A percentile compares a stretch with the other conserved stretches of the same genome.
These are phyloP conservation scores for Massarina eburnea DNA, from an alignment of 2,329 filamentous ascomycete species.

Conservation along the genomic window DNA sequence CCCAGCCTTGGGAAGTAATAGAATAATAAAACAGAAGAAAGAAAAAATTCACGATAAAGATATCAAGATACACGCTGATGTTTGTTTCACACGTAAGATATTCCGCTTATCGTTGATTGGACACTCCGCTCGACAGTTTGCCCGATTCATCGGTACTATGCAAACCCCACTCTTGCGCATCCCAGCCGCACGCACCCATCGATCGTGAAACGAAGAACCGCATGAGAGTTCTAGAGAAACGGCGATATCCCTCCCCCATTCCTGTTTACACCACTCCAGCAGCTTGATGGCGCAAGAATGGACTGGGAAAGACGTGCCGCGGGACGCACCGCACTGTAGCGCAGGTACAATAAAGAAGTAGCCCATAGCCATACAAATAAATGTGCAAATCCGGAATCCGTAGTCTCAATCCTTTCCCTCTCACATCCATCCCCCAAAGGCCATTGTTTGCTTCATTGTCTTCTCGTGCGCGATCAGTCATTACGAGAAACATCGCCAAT, in stretches of 20 bases:
- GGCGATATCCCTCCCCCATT: conserved; percentile 30
- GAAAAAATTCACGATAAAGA: background rate
- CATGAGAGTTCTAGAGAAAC: no score
- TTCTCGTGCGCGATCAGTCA: conserved; percentile 1
- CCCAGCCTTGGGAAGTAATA: background rate
- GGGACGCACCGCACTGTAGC: conserved; percentile 14
- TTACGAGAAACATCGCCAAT: conserved; percentile 8
- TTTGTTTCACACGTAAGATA: background rate
- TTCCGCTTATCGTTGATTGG: background rate
- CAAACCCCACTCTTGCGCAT: conserved; percentile 1
- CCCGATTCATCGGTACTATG: background rate
- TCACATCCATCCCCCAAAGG: background rate
- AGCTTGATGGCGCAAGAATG: conserved; percentile 12
- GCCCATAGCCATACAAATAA: background rate
- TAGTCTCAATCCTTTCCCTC: background rate
- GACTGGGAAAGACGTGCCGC: conserved; percentile 13
- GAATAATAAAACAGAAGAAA: no score
- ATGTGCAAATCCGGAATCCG: background rate
- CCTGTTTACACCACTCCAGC: conserved; percentile 25
- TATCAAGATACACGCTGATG: no score
- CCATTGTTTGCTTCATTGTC: background rate
- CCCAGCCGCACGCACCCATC: no score
- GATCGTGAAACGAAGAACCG: background rate
- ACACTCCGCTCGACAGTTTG: background rate
- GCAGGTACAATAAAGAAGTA: conserved; percentile 29